A percentile compares a stretch with the other conserved stretches of the same genome.
These are phyloP conservation scores for Lecanosticta acicola DNA, from an alignment of 2,329 filamentous ascomycete genomes.

Conservation along the genomic window DNA sequence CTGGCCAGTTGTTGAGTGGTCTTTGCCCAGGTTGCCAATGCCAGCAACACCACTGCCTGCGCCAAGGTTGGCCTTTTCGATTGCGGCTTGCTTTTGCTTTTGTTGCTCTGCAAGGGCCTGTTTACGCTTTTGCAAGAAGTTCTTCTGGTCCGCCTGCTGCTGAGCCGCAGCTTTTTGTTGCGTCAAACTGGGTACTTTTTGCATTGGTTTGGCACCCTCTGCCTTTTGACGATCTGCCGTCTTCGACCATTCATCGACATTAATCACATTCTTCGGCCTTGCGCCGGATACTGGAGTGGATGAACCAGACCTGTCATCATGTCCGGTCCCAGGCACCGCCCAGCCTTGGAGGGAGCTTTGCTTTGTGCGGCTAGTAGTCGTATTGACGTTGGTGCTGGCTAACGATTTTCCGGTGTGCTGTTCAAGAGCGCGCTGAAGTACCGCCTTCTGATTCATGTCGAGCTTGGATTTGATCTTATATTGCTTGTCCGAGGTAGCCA, in stretches of 20 bases:
- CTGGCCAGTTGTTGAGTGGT: constrained; percentile 66
- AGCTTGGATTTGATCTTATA: constrained; percentile 70
- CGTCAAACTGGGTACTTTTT: constrained; percentile 13
- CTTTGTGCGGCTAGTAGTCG: constrained; percentile 24
- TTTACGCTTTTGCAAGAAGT: constrained; percentile 68
- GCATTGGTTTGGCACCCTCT: constrained; percentile 29
- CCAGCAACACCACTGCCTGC: constrained; percentile 74
- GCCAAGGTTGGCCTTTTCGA: constrained; percentile 44
- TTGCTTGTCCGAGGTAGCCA: constrained; percentile 31
- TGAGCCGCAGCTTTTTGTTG: constrained; percentile 32
- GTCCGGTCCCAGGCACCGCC: constrained; percentile 36
- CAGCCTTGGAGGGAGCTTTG: constrained; percentile 39
- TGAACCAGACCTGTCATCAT: constrained; percentile 14
- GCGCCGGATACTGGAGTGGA: constrained; percentile 21
- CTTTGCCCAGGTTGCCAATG: constrained; percentile 69
- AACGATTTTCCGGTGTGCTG: constrained; percentile 39
- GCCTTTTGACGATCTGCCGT: constrained; percentile 16
- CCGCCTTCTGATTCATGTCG: constrained; percentile 74
- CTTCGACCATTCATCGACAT: constrained; percentile 21
- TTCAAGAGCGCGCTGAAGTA: constrained; percentile 62
- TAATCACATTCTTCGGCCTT: constrained; percentile 24
- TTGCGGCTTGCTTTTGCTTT: constrained; percentile 52
- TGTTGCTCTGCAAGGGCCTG: constrained; percentile 68
- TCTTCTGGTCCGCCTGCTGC: constrained; percentile 39
- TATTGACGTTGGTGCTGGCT: constrained; percentile 7